Evolutionary conservation across 2,329 filamentous ascomycete genomes (phyloP), one percentile per base, ranked within the genome.

Genomic region (Xylariaceae sp.): DNA sequence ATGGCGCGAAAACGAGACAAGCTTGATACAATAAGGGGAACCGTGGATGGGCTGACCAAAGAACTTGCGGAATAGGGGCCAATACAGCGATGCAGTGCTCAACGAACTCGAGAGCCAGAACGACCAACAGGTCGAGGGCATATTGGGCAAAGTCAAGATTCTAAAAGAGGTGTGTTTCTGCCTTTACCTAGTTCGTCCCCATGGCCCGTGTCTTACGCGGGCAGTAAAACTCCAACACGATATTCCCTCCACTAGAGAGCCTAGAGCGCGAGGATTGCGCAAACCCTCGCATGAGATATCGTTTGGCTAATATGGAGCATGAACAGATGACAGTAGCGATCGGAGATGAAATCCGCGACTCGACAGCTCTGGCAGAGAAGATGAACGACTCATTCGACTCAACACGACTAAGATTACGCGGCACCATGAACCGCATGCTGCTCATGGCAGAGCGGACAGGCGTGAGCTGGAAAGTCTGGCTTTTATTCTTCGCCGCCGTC

Each of bases 361-460:
- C 88, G 11, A 89, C 89, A 2, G 86, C 89, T 1, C 80, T 97
- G 3, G 88, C 91, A 2, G 90, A 96, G 65, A 92, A 91, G 73
- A 96, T 99, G 86, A 97, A 97, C 72, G 89, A 96, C 67, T 82
- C 84, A 4, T 99, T 97, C 69, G 92, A 97, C 70, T 84, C 82
- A 65, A 95, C 92, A 51, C 79, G 91, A 35, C 74, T 91, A 50
- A 83, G 88, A 60, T 76, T 99, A 59, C 82, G 86, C 44, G 91
- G 92, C 51, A 97, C 95, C 19, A 97, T 99, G 94, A 96, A 90
- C 70, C 80, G 91, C 56, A 99, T 99, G 94, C 74, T 97, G 62
- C 70, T 92, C 51, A 99, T 99, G 94, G 94, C 94, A 3, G 83
- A 97, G 74, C 80, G 85, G 65, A 95, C 91, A 2, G 94, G 94